Evolutionary conservation across 441 rosid genomes (phyloP).

Genomic region (Gossypium lobatum): DNA sequence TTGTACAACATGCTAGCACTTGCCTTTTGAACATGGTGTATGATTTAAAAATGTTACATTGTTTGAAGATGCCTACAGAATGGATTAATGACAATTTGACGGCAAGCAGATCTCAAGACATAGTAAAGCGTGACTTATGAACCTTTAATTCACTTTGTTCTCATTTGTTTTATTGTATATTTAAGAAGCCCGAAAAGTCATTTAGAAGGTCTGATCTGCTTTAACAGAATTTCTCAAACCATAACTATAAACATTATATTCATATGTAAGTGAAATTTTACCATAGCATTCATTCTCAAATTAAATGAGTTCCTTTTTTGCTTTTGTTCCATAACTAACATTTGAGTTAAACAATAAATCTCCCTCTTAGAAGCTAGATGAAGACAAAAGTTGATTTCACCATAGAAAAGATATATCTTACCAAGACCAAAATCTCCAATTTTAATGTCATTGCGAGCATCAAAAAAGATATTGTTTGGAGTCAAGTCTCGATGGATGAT

Average conservation of each 20-base stretch:
- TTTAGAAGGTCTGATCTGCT: background rate
- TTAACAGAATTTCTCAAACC: background rate
- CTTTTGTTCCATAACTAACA: background rate
- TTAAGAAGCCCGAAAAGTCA: background rate
- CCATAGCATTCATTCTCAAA: slow-evolving; percentile 2
- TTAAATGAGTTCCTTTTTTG: background rate
- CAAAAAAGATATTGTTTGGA: slow-evolving; percentile 94
- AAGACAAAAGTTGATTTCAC: background rate
- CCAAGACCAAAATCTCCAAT: slow-evolving; percentile 99
- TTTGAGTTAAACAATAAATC: background rate
- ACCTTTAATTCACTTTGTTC: slow-evolving; percentile 3
- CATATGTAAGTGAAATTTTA: slow-evolving; percentile 1
- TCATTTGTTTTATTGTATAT: background rate
- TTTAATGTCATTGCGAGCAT: slow-evolving; percentile 90
- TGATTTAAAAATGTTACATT: background rate
- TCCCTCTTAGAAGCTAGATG: background rate
- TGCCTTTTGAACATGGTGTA: slow-evolving; percentile 6
- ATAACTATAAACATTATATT: slow-evolving; percentile 2
- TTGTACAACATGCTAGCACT: background rate
- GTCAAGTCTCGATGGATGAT: slow-evolving; percentile 97
- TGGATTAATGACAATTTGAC: background rate
- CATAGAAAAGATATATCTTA: slow-evolving; percentile 33
- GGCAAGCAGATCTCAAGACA: background rate
- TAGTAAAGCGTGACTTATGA: slow-evolving; percentile 5
- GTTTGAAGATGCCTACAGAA: background rate